Percentiles rank a stretch among this genome's conserved stretches.
Evolutionary conservation across 345 rosid genomes (phyloP).

Genomic region (Nephelium lappaceum): DNA sequence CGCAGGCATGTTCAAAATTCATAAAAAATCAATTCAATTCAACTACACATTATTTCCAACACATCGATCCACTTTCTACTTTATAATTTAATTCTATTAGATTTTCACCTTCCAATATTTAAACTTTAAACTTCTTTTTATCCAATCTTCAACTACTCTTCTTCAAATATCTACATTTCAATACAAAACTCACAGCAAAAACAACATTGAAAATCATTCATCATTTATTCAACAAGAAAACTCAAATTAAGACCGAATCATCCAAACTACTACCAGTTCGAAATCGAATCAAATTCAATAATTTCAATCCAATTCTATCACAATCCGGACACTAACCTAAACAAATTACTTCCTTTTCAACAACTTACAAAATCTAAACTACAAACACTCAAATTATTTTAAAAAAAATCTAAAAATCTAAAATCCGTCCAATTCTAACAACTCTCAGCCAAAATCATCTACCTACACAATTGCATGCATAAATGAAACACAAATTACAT

Average conservation of each 20-base stretch:
- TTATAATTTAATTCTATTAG: not conserved
- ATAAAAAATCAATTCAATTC: not conserved
- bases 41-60: not conserved
- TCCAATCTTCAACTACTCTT: no score
- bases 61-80: not conserved
- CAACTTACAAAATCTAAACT: no score
- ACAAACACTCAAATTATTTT: no score
- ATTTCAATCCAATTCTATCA: no score
- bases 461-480: not conserved
- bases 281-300: no score
- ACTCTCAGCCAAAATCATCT: not conserved
- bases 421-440: no score
- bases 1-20: not conserved
- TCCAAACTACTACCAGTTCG: no score
- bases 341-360: no score
- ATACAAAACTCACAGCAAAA: not conserved
- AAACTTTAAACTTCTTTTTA: not conserved
- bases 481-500: no score
- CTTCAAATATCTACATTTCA: no score
- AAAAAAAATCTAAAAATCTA: no score
- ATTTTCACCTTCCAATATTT: not conserved
- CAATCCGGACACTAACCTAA: no score
- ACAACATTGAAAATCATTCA: not conserved
- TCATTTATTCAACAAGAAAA: not conserved
- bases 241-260: not conserved